phyloP scores from a whole-genome alignment of 2,329 filamentous ascomycete species.

The Penicillium sp. region DNA sequence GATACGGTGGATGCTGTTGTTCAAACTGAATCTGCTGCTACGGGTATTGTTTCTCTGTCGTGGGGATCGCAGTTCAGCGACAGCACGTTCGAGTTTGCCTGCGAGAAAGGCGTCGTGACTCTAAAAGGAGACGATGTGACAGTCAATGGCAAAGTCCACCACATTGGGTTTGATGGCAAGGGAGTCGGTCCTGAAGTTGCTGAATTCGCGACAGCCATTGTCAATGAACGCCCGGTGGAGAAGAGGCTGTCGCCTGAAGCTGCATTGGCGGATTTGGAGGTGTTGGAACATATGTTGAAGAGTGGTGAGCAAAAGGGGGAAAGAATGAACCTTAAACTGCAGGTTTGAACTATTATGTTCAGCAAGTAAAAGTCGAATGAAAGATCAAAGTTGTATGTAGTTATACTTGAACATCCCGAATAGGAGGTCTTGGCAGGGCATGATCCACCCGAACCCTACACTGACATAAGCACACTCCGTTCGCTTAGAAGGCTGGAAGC shows the following conservation, averaged over 20 bases:
- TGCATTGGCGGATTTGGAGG: conserved; percentile 50
- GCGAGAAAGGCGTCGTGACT: conserved; percentile 49
- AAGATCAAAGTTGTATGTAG: not conserved
- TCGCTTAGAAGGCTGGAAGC: conserved; percentile 28
- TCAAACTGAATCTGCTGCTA: conserved; percentile 46
- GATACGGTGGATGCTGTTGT: conserved; percentile 55
- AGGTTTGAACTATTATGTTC: conserved; percentile 9
- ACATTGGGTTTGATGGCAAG: conserved; percentile 47
- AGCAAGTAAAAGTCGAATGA: not conserved
- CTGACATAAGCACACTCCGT: conserved; percentile 20
- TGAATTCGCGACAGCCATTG: conserved; percentile 50
- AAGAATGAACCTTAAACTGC: conserved; percentile 22
- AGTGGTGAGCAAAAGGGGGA: conserved; percentile 32
- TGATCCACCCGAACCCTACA: conserved; percentile 16
- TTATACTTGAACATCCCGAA: conserved; percentile 12
- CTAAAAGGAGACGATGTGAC: conserved; percentile 38
- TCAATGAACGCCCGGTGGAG: conserved; percentile 39
- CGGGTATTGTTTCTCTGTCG: conserved; percentile 49
- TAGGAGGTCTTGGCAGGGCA: conserved; percentile 20
- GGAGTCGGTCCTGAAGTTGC: conserved; percentile 52
- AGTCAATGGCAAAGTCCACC: conserved; percentile 36
- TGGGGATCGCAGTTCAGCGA: conserved; percentile 52
- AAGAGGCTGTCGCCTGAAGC: conserved; percentile 48
- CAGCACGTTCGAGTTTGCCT: conserved; percentile 48
- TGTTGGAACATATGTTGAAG: conserved; percentile 39